Evolutionary conservation across 306 rosid genomes (phyloP), one percentile per base, ranked within the genome.

Genomic region (Leucaena leucocephala): DNA sequence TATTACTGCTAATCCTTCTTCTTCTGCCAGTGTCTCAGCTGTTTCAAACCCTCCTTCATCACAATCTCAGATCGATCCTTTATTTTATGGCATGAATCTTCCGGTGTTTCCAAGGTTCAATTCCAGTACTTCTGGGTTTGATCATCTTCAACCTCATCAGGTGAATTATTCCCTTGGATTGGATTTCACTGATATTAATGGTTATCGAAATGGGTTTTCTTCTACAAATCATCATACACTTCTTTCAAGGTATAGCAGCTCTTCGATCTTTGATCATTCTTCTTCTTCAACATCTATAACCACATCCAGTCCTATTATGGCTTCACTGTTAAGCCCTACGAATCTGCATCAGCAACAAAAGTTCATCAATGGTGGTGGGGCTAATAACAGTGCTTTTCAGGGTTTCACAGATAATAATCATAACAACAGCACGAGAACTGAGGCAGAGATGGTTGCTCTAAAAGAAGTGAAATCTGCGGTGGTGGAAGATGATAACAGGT

Each of bases 41-140:
- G 84, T 62, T 75, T 71, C 86, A 74, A 82, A 86, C 81, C 80
- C 88, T 75, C 67, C 88, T 70, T 82, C 91, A 0, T 82, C 91
- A 0, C 83, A 80, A 33, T 63, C 84, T 27, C 89, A 81, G 12
- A 78, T 81, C 39, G 78, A 58, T 59, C 86, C 94, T 49, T 68
- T 95, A 66, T 85, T 92, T 64, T 91, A 82, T 66, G 97, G 97
- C 49, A 73, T 86, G 85, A 85, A 82, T 72, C 68, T 90, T 73
- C 89, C 80, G 27, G 27, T 1, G 17, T 90, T 89, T 52, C 79
- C 89, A 62, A 84, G 86, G 84, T 84, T 88, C 52, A 80, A 83
- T 78, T 63, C 85, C 45, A 75, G 65, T 27, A 27, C 27, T 42
- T 12, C 67, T 61, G 85, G 89, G 59, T 86, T 72, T 75, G 88